Percentiles rank a stretch among this genome's conserved stretches.
Evolutionary conservation across 768 basidiomycete species (phyloP).

Genomic region (Lyophyllum shimeji): DNA sequence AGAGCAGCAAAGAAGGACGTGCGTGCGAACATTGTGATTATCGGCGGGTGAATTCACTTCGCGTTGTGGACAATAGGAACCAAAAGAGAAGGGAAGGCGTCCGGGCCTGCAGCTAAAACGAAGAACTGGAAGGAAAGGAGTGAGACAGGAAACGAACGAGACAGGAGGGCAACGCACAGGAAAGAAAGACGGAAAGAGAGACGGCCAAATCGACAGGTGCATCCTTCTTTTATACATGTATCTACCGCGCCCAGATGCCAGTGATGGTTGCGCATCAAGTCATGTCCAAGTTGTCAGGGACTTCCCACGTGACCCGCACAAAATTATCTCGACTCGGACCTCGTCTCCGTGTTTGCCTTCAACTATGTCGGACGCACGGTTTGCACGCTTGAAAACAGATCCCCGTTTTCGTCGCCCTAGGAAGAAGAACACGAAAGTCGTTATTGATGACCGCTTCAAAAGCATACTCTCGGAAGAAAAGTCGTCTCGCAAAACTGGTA

Average conservation of each 20-base stretch:
- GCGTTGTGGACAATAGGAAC: constrained; percentile 2
- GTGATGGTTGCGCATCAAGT: constrained; percentile 18
- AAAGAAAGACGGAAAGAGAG: constrained; percentile 13
- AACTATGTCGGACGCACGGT: constrained; percentile 80
- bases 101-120: constrained; percentile 17
- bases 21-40: constrained; percentile 45
- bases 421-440: constrained; percentile 77
- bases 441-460: constrained; percentile 92
- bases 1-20: constrained; percentile 37
- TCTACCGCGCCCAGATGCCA: neutral
- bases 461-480: constrained; percentile 59
- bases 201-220: neutral
- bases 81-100: constrained; percentile 20
- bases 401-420: constrained; percentile 89
- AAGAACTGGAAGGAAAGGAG: constrained; percentile 12
- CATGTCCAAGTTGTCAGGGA: constrained; percentile 3
- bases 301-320: constrained; percentile 11
- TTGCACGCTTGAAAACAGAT: constrained; percentile 83
- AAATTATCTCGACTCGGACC: neutral
- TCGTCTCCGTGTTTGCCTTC: neutral
- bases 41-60: constrained; percentile 13
- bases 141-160: neutral
- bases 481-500: constrained; percentile 25
- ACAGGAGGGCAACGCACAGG: constrained; percentile 3
- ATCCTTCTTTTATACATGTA: constrained; percentile 12